Conservation (phyloP, 352 stramenopile genomes). For the Globisporangium barbulae region DNA sequence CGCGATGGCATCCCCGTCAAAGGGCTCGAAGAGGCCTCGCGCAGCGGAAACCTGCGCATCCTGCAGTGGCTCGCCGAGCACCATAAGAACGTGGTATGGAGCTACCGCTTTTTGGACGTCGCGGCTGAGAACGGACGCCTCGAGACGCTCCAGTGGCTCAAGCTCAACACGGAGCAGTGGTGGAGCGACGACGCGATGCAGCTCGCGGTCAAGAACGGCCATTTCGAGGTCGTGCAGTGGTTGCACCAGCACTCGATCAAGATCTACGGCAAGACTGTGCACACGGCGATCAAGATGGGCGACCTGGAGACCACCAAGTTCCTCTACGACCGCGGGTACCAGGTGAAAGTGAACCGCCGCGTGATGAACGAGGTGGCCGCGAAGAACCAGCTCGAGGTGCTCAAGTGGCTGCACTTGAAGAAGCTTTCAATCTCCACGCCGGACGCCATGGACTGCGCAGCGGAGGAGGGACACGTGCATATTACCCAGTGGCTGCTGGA, state of each 20-base stretch:
- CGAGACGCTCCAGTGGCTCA: slow-evolving; percentile 14
- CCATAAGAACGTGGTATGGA: slow-evolving; percentile 14
- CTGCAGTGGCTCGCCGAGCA: slow-evolving; percentile 9
- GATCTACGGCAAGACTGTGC: slow-evolving; percentile 15
- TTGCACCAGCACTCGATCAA: slow-evolving; percentile 17
- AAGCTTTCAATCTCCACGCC: slow-evolving; percentile 12
- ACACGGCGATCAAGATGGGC: slow-evolving; percentile 14
- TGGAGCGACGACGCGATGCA: slow-evolving; percentile 18
- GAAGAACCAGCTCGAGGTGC: slow-evolving; percentile 11
- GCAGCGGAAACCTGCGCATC: slow-evolving; percentile 7
- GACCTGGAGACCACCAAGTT: slow-evolving; percentile 13
- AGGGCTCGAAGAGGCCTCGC: slow-evolving; percentile 8
- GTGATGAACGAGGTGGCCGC: slow-evolving; percentile 17
- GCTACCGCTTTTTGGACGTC: slow-evolving; percentile 10
- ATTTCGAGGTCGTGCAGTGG: slow-evolving; percentile 15
- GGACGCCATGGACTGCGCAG: slow-evolving; percentile 14
- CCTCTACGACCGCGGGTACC: slow-evolving; percentile 13
- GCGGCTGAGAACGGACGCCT: slow-evolving; percentile 7
- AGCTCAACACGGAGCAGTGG: slow-evolving; percentile 11
- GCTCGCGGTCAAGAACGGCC: slow-evolving; percentile 12
- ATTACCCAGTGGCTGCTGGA: slow-evolving; percentile 16
- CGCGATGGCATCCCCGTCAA: slow-evolving; percentile 4
- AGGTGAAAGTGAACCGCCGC: slow-evolving; percentile 14
- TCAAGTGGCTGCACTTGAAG: slow-evolving; percentile 13
- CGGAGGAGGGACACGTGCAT: slow-evolving; percentile 9